Evolutionary conservation across 2,329 filamentous ascomycete species (phyloP).

Genomic region (Stemphylium vesicarium): DNA sequence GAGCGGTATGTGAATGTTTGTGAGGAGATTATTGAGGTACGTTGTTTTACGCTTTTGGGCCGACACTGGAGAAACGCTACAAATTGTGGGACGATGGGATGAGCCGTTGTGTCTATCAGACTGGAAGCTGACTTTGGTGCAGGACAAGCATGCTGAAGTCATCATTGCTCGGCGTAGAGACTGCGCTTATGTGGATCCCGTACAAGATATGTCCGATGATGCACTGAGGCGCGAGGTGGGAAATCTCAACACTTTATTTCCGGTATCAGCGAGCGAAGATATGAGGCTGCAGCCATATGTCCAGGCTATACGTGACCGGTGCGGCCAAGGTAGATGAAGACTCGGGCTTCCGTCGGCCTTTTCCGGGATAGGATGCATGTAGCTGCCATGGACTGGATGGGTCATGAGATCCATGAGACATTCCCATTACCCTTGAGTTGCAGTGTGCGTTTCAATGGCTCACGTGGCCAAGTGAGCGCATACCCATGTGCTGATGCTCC

Average conservation of each 20-base stretch:
- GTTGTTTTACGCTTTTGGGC: neutral
- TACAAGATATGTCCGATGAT: conserved; percentile 1
- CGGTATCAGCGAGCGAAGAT: conserved; percentile 1
- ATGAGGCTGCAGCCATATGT: neutral
- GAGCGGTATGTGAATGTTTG: conserved; percentile 12
- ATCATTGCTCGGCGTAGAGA: conserved; percentile 7
- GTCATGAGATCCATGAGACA: neutral
- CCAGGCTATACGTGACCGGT: conserved; percentile 6
- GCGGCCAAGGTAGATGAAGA: neutral
- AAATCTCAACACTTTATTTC: conserved; percentile 9
- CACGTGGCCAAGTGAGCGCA: neutral
- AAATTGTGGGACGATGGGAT: neutral
- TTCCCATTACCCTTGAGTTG: neutral
- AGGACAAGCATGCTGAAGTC: conserved; percentile 11
- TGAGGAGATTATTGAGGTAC: conserved; percentile 10
- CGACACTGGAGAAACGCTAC: neutral
- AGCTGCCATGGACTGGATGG: no score
- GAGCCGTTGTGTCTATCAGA: neutral
- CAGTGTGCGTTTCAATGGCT: neutral
- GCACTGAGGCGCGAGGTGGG: conserved; percentile 4
- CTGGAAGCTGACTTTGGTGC: neutral
- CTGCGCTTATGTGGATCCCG: conserved; percentile 1
- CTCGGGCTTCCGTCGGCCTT: neutral
- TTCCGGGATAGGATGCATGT: no score
- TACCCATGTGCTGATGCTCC: neutral